These are phyloP conservation scores for Knoxia roxburghii DNA, from an alignment of 257 asterid genomes.

Conservation along the genomic window DNA sequence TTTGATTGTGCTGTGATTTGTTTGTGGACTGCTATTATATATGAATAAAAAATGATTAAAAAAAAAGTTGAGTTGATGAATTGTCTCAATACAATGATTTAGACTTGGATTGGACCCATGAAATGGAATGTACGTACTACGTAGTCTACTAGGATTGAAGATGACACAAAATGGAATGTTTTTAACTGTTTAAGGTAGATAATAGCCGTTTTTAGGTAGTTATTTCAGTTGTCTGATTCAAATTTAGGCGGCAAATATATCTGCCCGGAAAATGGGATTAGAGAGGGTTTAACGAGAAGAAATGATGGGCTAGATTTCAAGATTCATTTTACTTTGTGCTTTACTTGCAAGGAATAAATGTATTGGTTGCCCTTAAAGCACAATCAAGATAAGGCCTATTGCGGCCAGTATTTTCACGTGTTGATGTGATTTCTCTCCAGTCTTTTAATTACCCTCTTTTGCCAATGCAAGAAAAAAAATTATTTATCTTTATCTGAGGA, in stretches of 20 bases:
- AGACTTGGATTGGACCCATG: no score
- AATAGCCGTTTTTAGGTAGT: slow-evolving; percentile 17
- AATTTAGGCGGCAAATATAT: slow-evolving; percentile 31
- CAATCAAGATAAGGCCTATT: slow-evolving; percentile 15
- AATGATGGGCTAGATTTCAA: background rate
- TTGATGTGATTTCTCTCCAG: slow-evolving; percentile 13
- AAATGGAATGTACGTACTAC: slow-evolving; percentile 6
- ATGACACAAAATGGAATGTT: slow-evolving; percentile 20
- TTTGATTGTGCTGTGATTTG: no score
- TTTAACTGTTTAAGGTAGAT: background rate
- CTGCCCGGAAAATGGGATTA: slow-evolving; percentile 1
- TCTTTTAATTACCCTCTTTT: no score
- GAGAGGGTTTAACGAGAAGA: background rate
- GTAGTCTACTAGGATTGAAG: slow-evolving; percentile 20
- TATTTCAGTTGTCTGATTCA: slow-evolving; percentile 19
- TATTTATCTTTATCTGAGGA: no score
- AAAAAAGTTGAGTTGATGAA: no score
- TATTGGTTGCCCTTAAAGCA: slow-evolving; percentile 40
- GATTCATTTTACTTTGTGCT: slow-evolving; percentile 13
- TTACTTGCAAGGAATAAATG: slow-evolving; percentile 29
- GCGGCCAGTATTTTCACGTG: slow-evolving; percentile 9
- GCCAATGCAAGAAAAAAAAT: no score
- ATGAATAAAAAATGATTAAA: background rate
- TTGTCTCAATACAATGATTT: no score
- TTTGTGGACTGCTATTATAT: slow-evolving; percentile 12